Base-by-base conservation (phyloP, 1,284 basidiomycete genomes). In the Ustilago shanxiensis region DNA sequence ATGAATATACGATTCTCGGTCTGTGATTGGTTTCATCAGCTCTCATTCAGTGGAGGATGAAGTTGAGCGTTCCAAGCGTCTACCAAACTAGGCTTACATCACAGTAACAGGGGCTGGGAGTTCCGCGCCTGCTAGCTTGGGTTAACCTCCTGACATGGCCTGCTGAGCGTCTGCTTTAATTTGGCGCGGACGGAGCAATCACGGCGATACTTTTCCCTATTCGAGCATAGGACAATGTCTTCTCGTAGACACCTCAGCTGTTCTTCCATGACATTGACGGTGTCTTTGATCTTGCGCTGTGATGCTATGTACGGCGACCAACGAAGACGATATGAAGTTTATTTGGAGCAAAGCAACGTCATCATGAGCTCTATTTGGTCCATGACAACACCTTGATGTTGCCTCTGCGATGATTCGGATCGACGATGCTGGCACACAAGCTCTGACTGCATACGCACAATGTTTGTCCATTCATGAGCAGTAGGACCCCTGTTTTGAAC, bases 291-390 rank as follows among this genome's bases (percentile, higher is more conserved):
- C 24, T n/a, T 26, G 13, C 44, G 44, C 20, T 44, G 41, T 44
- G 45, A 28, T 50, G 33, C 24, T n/a, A 18, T 26, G 26, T 28
- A 41, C 14, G 28, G 22, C 8, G 16, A 35, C 26, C 33, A 37
- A 57, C n/a, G 18, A 45, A 26, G n/a, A 50, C 41, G 35, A 52
- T 44, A 44, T 10, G 28, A 50, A 59, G 51, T 66, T 51, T 66
- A 66, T 47, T 60, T 28, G 49, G 45, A 57, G 53, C 28, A 29
- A 20, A 33, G 8, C 62, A 55, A 70, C 68, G 61, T 70, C 68
- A 65, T 70, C 8, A 24, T 53, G 68, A 64, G 61, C 53, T 60
- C 50, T 57, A 57, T 65, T 60, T 49, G 5, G 24, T 20, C 37
- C 49, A 57, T 50, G 57, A 24, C 18, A 28, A 39, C 24, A 45